Percentiles rank a stretch among this genome's conserved stretches.
phyloP scores from a whole-genome alignment of 257 asterid species.

The Scutellaria minor region DNA sequence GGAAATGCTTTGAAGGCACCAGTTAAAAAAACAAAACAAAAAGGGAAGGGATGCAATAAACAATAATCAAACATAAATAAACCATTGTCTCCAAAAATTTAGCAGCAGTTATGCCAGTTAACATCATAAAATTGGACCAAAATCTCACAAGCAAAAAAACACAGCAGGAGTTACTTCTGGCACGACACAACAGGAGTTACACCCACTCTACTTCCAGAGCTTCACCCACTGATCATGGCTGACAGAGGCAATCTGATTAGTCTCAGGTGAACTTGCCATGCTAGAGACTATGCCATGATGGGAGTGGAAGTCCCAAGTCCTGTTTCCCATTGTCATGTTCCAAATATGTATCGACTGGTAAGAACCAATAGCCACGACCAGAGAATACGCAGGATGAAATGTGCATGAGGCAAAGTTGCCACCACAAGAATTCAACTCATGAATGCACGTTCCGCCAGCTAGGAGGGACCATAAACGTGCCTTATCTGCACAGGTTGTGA shows the following conservation, averaged over 20 bases:
- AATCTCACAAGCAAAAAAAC: too few relatives aligned
- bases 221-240: conserved; percentile 52
- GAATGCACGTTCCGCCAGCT: conserved; percentile 37
- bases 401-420: conserved; percentile 50
- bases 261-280: conserved; percentile 38
- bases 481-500: conserved; percentile 53
- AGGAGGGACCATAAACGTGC: conserved; percentile 49
- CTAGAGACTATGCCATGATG: conserved; percentile 43
- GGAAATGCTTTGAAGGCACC: too few relatives aligned
- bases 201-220: conserved; percentile 44
- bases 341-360: conserved; percentile 49
- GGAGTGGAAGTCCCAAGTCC: conserved; percentile 37
- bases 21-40: too few relatives aligned
- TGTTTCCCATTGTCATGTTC: conserved; percentile 47
- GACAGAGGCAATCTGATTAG: conserved; percentile 47
- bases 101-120: background rate
- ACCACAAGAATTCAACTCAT: conserved; percentile 37
- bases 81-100: background rate
- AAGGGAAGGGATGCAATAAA: too few relatives aligned
- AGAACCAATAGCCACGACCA: conserved; percentile 51
- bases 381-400: conserved; percentile 49
- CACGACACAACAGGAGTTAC: too few relatives aligned
- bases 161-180: too few relatives aligned
- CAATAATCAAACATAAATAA: background rate
- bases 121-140: too few relatives aligned